Evolutionary conservation across 2,329 filamentous ascomycete genomes (phyloP), one percentile per base, ranked within the genome.

Genomic region (Fusarium transvaalense): DNA sequence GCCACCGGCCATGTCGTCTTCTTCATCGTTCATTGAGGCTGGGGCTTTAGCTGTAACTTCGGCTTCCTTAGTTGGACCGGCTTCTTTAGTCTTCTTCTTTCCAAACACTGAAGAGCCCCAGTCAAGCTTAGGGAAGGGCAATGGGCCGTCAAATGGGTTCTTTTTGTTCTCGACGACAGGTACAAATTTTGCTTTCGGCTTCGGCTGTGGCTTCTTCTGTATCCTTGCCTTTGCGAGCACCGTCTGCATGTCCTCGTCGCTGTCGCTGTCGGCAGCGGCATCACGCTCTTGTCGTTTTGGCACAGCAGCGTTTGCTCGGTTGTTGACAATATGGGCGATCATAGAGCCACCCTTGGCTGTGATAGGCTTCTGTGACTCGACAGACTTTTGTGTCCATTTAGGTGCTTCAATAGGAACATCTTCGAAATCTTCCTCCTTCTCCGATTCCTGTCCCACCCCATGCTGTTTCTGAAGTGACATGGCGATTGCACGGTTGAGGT

Each of bases 91-190:
- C 9, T 70, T 63, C 56, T 82, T 83, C 66, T 82, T 84, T 7
- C 79, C 79, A 62, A 89, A 89, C 3, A 89, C 82, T 2, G 84
- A 86, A 4, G 87, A 90, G 52, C 87, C 89, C 84, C 86, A 89
- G 43, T 91, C 89, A 2, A 97, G 84, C 75, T 93, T 95, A 71
- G 97, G 94, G 74, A 99, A 99, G 0, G 96, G 96, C 7, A 99
- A 79, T 0, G 94, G 93, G 0, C 95, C 95, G 68, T 88, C 88
- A 74, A 97, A 88, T 0, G 88, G 84, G 71, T 89, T 88, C 68
- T 86, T 88, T 35, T 85, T 82, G 50, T 87, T 89, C 12, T 84
- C 77, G n/a, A 79, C 74, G 5, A 81, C 74, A 3, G 78, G 77
- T 41, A 78, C 81, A 19, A 78, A 77, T 32, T 77, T 75, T 6